Conservation (phyloP, 2,329 filamentous ascomycete genomes). For the Gliomastix tumulicola region DNA sequence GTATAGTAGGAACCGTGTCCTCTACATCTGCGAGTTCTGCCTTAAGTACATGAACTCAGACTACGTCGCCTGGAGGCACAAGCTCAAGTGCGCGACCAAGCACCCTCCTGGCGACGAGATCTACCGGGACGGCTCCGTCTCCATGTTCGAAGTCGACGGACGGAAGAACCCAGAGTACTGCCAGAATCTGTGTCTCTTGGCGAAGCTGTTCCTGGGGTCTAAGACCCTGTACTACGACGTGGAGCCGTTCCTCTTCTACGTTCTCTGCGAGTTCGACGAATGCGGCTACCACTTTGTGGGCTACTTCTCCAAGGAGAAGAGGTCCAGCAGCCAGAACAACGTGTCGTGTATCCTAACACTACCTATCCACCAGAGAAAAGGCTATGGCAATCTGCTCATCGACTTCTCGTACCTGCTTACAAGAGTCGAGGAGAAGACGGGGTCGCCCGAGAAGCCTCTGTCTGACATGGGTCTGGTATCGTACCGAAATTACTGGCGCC, state of each 20-base stretch:
- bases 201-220: slow-evolving; percentile 95
- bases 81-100: slow-evolving; percentile 92
- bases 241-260: slow-evolving; percentile 94
- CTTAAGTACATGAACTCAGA: slow-evolving; percentile 99
- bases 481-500: slow-evolving; percentile 94
- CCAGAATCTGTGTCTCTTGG: slow-evolving; percentile 91
- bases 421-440: slow-evolving; percentile 85
- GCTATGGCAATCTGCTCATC: slow-evolving; percentile 92
- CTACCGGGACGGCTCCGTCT: slow-evolving; percentile 83
- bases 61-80: slow-evolving; percentile 96
- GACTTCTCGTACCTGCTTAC: slow-evolving; percentile 98
- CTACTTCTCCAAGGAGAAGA: slow-evolving; percentile 99
- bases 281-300: slow-evolving; percentile 93
- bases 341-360: slow-evolving; percentile 95
- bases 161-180: slow-evolving; percentile 98
- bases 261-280: slow-evolving; percentile 90
- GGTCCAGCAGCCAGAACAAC: slow-evolving; percentile 90
- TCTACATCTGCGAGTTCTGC: slow-evolving; percentile 99
- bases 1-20: slow-evolving; percentile 89
- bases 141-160: slow-evolving; percentile 96
- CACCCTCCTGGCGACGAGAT: slow-evolving; percentile 97
- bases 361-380: slow-evolving; percentile 93
- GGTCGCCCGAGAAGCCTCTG: slow-evolving; percentile 92
- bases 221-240: slow-evolving; percentile 99
- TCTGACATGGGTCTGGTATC: slow-evolving; percentile 98